Evolutionary conservation across 2,329 filamentous ascomycete genomes (phyloP), one percentile per base, ranked within the genome.

Genomic region (Phaeosphaeria sp.): DNA sequence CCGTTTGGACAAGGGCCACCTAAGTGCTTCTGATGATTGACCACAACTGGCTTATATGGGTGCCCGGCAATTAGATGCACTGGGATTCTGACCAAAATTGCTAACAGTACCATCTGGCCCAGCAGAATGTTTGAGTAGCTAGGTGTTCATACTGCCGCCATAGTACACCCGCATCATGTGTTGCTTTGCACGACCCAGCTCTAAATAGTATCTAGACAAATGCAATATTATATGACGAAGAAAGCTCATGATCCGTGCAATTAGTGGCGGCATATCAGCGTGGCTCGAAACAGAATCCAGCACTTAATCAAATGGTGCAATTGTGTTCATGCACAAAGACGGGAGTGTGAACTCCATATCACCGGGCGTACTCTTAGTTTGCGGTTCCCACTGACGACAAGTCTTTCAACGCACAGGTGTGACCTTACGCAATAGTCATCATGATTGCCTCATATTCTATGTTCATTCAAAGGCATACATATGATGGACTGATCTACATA

Each of bases 401-500:
- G 13, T 11, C 7, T 30, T 4, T 36, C 49, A 46, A 47, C 17
- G 22, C 30, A 36, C 23, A 10, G 23, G 48, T 27, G 27, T 22
- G 41, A 43, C 41, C 41, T 18, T 3, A 43, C 41, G 41, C 41
- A 43, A 43, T 21, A 11, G n/a, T n/a, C 41, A 15, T 18, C 17
- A 43, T 4, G 20, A 18, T 43, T 7, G 41, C 41, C 41, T 43
- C 41, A 43, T 43, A 20, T 4, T 20, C 41, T 22, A 6, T 23
- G 15, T 11, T 44, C 30, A 15, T 3, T 36, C 30, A 13, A 15
- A 18, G 18, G 17, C 2, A 39, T 52, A n/a, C 15, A 33, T 43
- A n/a, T 43, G 11, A 18, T 39, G 23, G 13, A 44, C 13, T 6
- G 13, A 20, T 58, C 47, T 61, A 63, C 55, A 61, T 57, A 63